A percentile compares a stretch with the other conserved stretches of the same genome.
Conservation (phyloP, 345 rosid species). For the Tarenaya hassleriana region DNA sequence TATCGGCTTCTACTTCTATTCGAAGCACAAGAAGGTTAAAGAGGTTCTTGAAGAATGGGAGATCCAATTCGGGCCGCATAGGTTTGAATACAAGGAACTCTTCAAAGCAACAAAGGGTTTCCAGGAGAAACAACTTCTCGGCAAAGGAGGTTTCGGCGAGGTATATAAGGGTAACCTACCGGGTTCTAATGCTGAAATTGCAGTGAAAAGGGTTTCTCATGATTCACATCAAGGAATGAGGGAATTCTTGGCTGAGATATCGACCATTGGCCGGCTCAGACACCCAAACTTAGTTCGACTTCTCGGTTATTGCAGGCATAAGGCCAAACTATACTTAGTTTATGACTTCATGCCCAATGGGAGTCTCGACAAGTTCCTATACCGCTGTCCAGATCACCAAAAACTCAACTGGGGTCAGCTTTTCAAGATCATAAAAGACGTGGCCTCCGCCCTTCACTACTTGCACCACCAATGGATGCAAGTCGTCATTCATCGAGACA, state of each 20-base stretch:
- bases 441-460: constrained; percentile 33
- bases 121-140: constrained; percentile 16
- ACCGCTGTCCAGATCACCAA: constrained; percentile 1
- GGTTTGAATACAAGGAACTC: constrained; percentile 21
- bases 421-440: constrained; percentile 30
- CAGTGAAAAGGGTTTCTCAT: constrained; percentile 15
- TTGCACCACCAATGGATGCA: constrained; percentile 45
- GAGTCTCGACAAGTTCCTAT: constrained; percentile 39
- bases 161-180: constrained; percentile 17
- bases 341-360: constrained; percentile 45
- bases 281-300: constrained; percentile 30
- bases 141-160: constrained; percentile 23
- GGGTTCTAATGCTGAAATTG: constrained; percentile 3
- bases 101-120: constrained; percentile 22
- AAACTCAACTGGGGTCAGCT: constrained; percentile 33
- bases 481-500: constrained; percentile 39
- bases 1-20: constrained; percentile 1
- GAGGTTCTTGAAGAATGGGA: constrained; percentile 27
- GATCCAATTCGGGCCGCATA: constrained; percentile 16
- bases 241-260: constrained; percentile 22
- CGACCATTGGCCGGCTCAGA: constrained; percentile 22
- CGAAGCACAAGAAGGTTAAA: constrained; percentile 22
- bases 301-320: constrained; percentile 34
- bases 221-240: constrained; percentile 19
- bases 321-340: constrained; percentile 33